A percentile compares a stretch with the other conserved stretches of the same genome.
These are phyloP conservation scores for Ilyonectria destructans DNA, from an alignment of 2,329 filamentous ascomycete species.

Conservation along the genomic window DNA sequence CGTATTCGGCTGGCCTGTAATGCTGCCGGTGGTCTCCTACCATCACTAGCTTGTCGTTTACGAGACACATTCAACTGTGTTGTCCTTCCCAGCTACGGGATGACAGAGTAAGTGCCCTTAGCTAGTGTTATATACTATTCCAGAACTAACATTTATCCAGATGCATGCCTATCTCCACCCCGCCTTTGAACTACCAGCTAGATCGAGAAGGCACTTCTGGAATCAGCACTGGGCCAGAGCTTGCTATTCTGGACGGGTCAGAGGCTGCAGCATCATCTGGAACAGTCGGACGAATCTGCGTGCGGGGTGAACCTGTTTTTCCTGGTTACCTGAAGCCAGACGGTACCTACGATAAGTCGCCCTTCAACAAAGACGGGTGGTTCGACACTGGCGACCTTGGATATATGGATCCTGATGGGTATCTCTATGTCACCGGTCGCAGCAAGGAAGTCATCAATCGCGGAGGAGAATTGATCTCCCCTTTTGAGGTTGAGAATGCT, in stretches of 20 bases:
- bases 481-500: constrained; percentile 73
- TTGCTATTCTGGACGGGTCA: constrained; percentile 64
- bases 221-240: constrained; percentile 66
- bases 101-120: constrained; percentile 64
- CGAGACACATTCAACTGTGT: constrained; percentile 66
- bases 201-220: constrained; percentile 70
- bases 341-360: constrained; percentile 61
- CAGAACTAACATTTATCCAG: constrained; percentile 37
- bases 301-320: constrained; percentile 68
- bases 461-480: constrained; percentile 72
- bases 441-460: constrained; percentile 73
- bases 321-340: constrained; percentile 64
- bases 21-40: constrained; percentile 68
- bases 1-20: constrained; percentile 69
- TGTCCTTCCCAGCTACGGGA: constrained; percentile 71
- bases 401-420: constrained; percentile 66
- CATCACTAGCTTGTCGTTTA: constrained; percentile 65
- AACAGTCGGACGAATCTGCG: constrained; percentile 64
- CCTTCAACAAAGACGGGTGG: constrained; percentile 66
- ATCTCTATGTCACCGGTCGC: constrained; percentile 69
- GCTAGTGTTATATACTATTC: no score
- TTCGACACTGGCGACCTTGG: constrained; percentile 72
- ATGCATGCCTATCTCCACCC: constrained; percentile 72
- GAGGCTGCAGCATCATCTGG: constrained; percentile 52
- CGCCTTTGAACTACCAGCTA: constrained; percentile 66